Base-by-base conservation (phyloP, 2,329 filamentous ascomycete genomes). In the Penicillium occitanis region DNA sequence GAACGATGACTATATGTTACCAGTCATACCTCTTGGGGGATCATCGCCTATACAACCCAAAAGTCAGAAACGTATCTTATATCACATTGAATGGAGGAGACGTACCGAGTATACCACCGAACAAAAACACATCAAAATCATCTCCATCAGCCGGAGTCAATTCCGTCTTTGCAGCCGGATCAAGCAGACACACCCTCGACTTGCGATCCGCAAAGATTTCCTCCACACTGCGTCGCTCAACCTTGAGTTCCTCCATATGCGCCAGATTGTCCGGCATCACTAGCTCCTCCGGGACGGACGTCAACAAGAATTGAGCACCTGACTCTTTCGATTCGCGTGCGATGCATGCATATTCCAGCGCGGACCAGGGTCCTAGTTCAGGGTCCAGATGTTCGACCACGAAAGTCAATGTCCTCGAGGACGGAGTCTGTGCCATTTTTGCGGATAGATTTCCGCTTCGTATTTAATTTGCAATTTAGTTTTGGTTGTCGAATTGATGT, bases 341-440 rank as follows among this genome's bases (percentile, higher is more conserved):
- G 76, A 99, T 97, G 74, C 90, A 87, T 64, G 88, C 83, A 81
- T 99, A 99, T 82, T 99, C 95, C 63, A 98, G 87, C 69, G 92
- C 88, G 28, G 95, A 98, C 95, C 95, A 99, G 48, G 88, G 87
- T 40, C 96, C 95, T 35, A 99, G 86, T 79, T 99, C 95, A 48
- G 91, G 90, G 81, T 99, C 95, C 70, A 99, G 88, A 80, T 99
- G 94, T 83, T 98, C 94, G 72, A 98, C 93, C 73, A 98, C 91
- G 80, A 95, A 97, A 51, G 88, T 93, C 79, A 93, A 91, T 70
- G 77, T 76, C 19, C 69, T 70, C 50, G 75, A 33, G 19, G 69
- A 61, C 64, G 68, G 69, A 59, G 72, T 68, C 58, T 70, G 71
- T 65, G 64, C 63, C 75, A 76, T 77, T 28, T 30, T 57, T 40